Conservation (phyloP, 768 basidiomycete genomes). For the Austroboletus eburneus region DNA sequence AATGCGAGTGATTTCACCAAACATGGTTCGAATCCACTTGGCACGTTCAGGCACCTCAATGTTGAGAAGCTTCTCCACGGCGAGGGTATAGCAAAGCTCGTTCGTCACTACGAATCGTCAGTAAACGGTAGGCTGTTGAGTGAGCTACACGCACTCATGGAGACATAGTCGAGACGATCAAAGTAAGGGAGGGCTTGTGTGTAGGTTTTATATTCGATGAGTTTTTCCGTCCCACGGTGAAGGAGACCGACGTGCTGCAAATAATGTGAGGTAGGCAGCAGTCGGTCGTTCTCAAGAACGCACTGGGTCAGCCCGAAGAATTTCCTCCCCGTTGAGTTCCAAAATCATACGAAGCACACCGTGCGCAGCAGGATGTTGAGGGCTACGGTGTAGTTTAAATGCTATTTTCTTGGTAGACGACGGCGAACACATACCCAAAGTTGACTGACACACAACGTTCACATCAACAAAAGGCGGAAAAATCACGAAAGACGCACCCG, state of each 20-base stretch:
- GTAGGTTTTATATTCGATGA: constrained; percentile 99
- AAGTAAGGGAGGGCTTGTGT: constrained; percentile 98
- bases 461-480: constrained; percentile 2
- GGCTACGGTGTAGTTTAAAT: constrained; percentile 27
- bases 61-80: constrained; percentile 97
- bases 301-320: constrained; percentile 81
- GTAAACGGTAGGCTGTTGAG: background rate
- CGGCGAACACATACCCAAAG: constrained; percentile 60
- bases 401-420: background rate
- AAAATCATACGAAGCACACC: constrained; percentile 97
- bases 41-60: constrained; percentile 96
- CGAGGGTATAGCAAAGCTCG: constrained; percentile 94
- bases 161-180: constrained; percentile 98
- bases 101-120: constrained; percentile 79
- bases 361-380: constrained; percentile 98
- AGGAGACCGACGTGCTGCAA: constrained; percentile 87
- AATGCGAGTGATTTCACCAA: constrained; percentile 94
- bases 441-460: constrained; percentile 58
- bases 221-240: constrained; percentile 96
- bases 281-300: constrained; percentile 15
- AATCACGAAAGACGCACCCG: constrained; percentile 45
- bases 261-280: constrained; percentile 6
- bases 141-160: constrained; percentile 78
- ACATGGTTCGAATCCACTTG: constrained; percentile 96
- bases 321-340: constrained; percentile 96